These are phyloP conservation scores for Elsinoe arachidis DNA, from an alignment of 2,329 filamentous ascomycete genomes.

Conservation along the genomic window DNA sequence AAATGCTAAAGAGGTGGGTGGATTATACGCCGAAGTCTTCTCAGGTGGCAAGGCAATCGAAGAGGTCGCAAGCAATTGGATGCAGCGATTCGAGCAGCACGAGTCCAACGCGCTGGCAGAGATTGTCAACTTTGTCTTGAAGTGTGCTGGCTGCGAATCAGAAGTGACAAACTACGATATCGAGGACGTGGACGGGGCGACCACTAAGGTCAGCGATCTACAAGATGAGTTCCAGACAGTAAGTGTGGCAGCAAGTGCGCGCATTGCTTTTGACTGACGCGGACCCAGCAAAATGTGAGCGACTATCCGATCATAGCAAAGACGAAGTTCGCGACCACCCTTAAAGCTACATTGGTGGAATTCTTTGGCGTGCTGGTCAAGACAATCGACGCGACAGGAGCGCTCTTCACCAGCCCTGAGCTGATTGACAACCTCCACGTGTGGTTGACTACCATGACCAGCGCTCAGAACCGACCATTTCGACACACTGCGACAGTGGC, in stretches of 20 bases:
- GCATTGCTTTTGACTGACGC: slow-evolving; percentile 11
- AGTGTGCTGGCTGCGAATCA: slow-evolving; percentile 69
- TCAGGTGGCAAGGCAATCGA: slow-evolving; percentile 46
- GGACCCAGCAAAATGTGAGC: slow-evolving; percentile 58
- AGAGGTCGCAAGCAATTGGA: slow-evolving; percentile 50
- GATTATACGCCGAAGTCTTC: slow-evolving; percentile 56
- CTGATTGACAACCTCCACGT: slow-evolving; percentile 82
- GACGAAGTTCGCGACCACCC: slow-evolving; percentile 64
- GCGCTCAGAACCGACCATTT: slow-evolving; percentile 77
- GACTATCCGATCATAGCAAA: slow-evolving; percentile 89
- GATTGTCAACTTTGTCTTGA: slow-evolving; percentile 53
- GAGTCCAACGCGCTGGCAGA: slow-evolving; percentile 48
- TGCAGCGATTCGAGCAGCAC: slow-evolving; percentile 47
- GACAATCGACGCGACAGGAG: slow-evolving; percentile 70
- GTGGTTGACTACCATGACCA: slow-evolving; percentile 88
- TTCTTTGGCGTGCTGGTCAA: slow-evolving; percentile 73
- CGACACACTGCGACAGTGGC: slow-evolving; percentile 87
- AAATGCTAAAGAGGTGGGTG: slow-evolving; percentile 44
- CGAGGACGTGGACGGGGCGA: slow-evolving; percentile 78
- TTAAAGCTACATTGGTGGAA: slow-evolving; percentile 65
- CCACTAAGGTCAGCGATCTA: slow-evolving; percentile 70
- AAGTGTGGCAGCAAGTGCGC: slow-evolving; percentile 25
- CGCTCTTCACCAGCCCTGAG: slow-evolving; percentile 66
- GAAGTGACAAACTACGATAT: slow-evolving; percentile 76
- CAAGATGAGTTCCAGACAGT: slow-evolving; percentile 80